Base-by-base conservation (phyloP, 441 rosid genomes). In the Gossypium schwendimanii region DNA sequence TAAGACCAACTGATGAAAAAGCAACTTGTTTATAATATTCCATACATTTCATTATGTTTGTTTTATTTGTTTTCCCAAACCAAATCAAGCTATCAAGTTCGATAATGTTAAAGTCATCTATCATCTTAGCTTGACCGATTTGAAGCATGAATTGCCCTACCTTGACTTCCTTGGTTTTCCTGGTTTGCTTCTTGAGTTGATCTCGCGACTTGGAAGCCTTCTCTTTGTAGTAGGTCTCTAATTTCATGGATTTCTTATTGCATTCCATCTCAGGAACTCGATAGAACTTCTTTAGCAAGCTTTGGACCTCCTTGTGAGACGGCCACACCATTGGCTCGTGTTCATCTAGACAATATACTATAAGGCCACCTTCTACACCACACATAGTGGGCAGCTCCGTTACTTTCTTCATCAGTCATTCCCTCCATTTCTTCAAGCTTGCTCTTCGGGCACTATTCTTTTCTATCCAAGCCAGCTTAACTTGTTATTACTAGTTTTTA, bases 301-400 rank as follows among this genome's bases (percentile, higher is more conserved):
- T 52, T 15, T 73, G 23, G 63, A 81, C 81, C 52, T 52, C 79
- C 0, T 26, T 0, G 0, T 9, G 78, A 0, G 84, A 71, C 0
- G 89, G 86, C 86, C 86, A 84, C 24, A 73, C 2, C 15, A 54
- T 21, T 0, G 87, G 88, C n/a, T 82, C 81, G 0, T 0, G 8
- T 4, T 31, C 82, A 0, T 76, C 81, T 1, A 81, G 89, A 21
- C 83, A 45, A 28, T 69, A 84, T 28, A 88, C 67, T n/a, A 85
- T 50, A 2, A 33, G 66, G 31, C 78, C 84, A 14, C 85, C 84
- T 39, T 31, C 24, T 12, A 87, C 75, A 3, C 74, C 90, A 15
- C 88, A 86, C 0, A 85, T 63, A 4, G 70, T 81, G 49, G 73
- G 72, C 3, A 84, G 72, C 39, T 88, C 88, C 9, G 31, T 61